phyloP scores from a whole-genome alignment of 2,329 filamentous ascomycete genomes.

The Bertia moriformis region DNA sequence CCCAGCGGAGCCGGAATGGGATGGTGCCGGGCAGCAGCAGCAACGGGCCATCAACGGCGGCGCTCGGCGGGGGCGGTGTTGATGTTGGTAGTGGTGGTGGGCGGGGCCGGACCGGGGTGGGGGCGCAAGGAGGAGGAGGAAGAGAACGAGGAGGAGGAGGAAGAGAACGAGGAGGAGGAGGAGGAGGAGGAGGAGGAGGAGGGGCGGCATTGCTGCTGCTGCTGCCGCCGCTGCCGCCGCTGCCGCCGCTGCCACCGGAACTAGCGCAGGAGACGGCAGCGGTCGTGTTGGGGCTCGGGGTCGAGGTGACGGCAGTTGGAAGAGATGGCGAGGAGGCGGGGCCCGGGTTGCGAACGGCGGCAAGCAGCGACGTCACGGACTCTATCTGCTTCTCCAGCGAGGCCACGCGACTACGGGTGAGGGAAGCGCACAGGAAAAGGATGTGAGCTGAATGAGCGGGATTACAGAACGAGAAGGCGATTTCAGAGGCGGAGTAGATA shows the following conservation, averaged over 20 bases:
- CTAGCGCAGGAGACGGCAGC: neutral
- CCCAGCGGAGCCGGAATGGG: constrained; percentile 21
- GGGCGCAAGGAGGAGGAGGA: too few relatives aligned
- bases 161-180: too few relatives aligned
- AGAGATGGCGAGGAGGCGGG: neutral
- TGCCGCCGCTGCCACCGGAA: neutral
- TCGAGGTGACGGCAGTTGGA: neutral
- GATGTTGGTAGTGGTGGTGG: neutral
- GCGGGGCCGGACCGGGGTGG: neutral
- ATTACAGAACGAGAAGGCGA: too few relatives aligned
- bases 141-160: neutral
- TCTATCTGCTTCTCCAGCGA: neutral
- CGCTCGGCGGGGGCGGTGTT: constrained; percentile 7
- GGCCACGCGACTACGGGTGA: neutral
- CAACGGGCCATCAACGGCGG: neutral
- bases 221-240: too few relatives aligned
- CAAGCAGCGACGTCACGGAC: neutral
- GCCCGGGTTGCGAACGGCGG: neutral
- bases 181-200: too few relatives aligned
- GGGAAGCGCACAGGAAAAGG: too few relatives aligned
- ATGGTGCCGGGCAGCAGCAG: too few relatives aligned
- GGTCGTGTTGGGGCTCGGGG: neutral
- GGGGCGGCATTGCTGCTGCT: too few relatives aligned
- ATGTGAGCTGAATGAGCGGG: too few relatives aligned
- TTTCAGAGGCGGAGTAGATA: too few relatives aligned